Percentiles rank a stretch among this genome's conserved stretches.
phyloP scores from a whole-genome alignment of 495 filamentous ascomycete species.

The Xylaria nigripes region DNA sequence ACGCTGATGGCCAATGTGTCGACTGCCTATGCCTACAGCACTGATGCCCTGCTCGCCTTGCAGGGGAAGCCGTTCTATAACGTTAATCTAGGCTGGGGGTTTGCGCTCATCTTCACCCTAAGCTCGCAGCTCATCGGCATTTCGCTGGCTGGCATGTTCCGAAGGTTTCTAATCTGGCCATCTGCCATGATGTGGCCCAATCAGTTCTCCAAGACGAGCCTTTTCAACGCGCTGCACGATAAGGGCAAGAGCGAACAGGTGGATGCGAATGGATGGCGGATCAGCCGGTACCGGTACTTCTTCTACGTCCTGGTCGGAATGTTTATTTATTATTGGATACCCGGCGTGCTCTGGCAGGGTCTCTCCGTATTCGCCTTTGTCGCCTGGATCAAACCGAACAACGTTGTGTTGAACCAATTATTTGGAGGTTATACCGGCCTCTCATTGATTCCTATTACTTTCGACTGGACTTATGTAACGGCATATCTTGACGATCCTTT shows the following conservation, averaged over 20 bases:
- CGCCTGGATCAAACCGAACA: slow-evolving; percentile 47
- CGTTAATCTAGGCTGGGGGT: slow-evolving; percentile 51
- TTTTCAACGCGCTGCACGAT: slow-evolving; percentile 57
- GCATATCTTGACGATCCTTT: slow-evolving; percentile 51
- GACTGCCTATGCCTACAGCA: slow-evolving; percentile 42
- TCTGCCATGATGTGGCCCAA: slow-evolving; percentile 59
- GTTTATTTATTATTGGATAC: slow-evolving; percentile 57
- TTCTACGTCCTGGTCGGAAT: slow-evolving; percentile 46
- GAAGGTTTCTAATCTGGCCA: slow-evolving; percentile 50
- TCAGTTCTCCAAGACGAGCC: slow-evolving; percentile 48
- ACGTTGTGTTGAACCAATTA: slow-evolving; percentile 53
- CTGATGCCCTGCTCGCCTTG: slow-evolving; percentile 49
- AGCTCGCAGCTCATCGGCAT: slow-evolving; percentile 61
- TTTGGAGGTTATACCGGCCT: slow-evolving; percentile 55
- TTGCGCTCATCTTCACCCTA: slow-evolving; percentile 52
- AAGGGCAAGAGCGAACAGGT: slow-evolving; percentile 41
- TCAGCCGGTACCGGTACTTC: slow-evolving; percentile 54
- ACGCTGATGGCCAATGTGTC: slow-evolving; percentile 48
- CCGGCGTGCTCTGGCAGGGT: slow-evolving; percentile 41
- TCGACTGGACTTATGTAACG: slow-evolving; percentile 58
- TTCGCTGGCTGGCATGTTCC: slow-evolving; percentile 54
- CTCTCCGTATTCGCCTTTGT: slow-evolving; percentile 44
- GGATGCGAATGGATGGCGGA: slow-evolving; percentile 49
- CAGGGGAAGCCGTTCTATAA: slow-evolving; percentile 46
- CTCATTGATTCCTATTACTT: slow-evolving; percentile 54